phyloP scores from a whole-genome alignment of 352 stramenopile species.

The Phytophthora aleatoria region DNA sequence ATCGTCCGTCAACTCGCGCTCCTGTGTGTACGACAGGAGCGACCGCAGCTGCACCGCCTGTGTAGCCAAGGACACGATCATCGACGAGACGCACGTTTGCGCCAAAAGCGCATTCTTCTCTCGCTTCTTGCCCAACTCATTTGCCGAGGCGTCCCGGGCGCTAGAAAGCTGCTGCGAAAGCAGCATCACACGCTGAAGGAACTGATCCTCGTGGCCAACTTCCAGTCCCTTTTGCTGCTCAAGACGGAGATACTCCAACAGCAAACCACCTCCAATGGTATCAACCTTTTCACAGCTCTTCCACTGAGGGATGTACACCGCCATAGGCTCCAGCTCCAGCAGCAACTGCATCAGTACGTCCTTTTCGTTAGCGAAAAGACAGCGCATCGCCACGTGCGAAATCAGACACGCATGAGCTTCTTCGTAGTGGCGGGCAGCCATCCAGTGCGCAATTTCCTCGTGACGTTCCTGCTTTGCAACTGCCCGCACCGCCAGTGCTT shows the following conservation, averaged over 20 bases:
- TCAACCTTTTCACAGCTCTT: slow-evolving; percentile 51
- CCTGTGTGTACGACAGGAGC: slow-evolving; percentile 53
- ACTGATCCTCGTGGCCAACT: slow-evolving; percentile 56
- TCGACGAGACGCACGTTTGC: slow-evolving; percentile 63
- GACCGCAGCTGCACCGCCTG: slow-evolving; percentile 58
- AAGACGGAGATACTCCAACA: slow-evolving; percentile 75
- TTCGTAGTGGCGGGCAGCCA: slow-evolving; percentile 61
- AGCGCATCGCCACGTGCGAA: slow-evolving; percentile 57
- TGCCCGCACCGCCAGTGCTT: slow-evolving; percentile 64
- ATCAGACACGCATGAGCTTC: slow-evolving; percentile 68
- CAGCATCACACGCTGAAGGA: slow-evolving; percentile 61
- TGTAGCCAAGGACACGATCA: slow-evolving; percentile 63
- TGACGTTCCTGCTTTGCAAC: slow-evolving; percentile 53
- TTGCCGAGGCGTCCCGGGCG: slow-evolving; percentile 38
- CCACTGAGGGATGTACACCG: slow-evolving; percentile 67
- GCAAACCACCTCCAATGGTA: slow-evolving; percentile 57
- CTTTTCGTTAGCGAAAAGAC: slow-evolving; percentile 73
- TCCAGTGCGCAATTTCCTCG: slow-evolving; percentile 79
- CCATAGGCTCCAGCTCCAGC: slow-evolving; percentile 58
- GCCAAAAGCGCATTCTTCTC: slow-evolving; percentile 39
- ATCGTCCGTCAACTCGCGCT: slow-evolving; percentile 40
- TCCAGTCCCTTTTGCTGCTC: slow-evolving; percentile 66
- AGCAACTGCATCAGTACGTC: slow-evolving; percentile 57
- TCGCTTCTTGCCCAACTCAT: slow-evolving; percentile 13
- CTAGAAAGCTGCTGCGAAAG: slow-evolving; percentile 61